Evolutionary conservation across 352 stramenopile genomes (phyloP).

Genomic region (Peronospora tabacina): DNA sequence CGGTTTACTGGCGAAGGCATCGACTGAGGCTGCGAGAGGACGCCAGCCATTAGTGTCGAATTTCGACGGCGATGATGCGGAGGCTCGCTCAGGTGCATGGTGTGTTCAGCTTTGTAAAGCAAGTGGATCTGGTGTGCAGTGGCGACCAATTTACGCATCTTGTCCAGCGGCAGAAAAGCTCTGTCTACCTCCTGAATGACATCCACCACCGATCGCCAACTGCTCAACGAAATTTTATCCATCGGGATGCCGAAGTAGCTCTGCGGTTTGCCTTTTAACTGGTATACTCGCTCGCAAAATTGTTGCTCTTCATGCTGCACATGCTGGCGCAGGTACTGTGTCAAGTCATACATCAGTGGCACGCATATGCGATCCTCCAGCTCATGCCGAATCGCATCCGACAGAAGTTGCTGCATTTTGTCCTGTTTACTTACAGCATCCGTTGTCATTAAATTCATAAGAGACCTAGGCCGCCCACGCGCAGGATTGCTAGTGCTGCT

Average conservation of each 20-base stretch:
- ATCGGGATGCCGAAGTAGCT: constrained; percentile 77
- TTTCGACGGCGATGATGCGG: constrained; percentile 33
- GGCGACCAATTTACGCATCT: constrained; percentile 74
- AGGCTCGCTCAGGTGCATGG: constrained; percentile 33
- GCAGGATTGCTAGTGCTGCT: constrained; percentile 12
- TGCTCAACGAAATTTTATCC: constrained; percentile 70
- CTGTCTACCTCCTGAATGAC: constrained; percentile 77
- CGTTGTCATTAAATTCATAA: constrained; percentile 51
- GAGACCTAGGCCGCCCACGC: constrained; percentile 48
- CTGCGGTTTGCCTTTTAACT: constrained; percentile 64
- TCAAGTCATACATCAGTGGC: constrained; percentile 57
- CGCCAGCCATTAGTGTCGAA: constrained; percentile 31
- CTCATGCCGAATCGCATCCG: constrained; percentile 76
- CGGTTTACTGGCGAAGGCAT: constrained; percentile 14
- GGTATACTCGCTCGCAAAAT: constrained; percentile 55
- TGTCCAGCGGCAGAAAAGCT: constrained; percentile 72
- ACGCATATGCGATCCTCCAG: constrained; percentile 78
- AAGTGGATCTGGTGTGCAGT: constrained; percentile 67
- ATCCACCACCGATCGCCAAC: constrained; percentile 65
- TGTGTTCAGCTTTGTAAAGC: constrained; percentile 55
- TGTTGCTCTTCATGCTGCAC: constrained; percentile 69
- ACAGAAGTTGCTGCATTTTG: constrained; percentile 67
- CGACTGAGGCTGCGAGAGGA: constrained; percentile 15
- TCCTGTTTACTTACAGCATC: constrained; percentile 65
- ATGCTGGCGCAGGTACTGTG: constrained; percentile 33